Percentiles rank a stretch among this genome's conserved stretches.
Evolutionary conservation across 345 rosid species (phyloP).

Genomic region (Ceriops decandra): DNA sequence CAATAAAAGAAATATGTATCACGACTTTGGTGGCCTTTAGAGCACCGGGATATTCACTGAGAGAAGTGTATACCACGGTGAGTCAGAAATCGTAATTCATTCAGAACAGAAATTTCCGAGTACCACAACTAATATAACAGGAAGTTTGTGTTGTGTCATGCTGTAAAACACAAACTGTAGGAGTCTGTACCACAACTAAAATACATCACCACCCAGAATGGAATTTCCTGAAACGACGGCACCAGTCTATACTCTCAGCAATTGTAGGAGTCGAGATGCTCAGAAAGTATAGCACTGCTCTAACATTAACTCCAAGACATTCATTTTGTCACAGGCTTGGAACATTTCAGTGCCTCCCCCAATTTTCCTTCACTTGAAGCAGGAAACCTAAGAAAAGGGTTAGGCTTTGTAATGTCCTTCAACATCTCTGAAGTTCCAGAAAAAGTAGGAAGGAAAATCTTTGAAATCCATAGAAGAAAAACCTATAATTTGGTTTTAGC

Average conservation of each 20-base stretch:
- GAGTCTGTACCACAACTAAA: too few relatives aligned
- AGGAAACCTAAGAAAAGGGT: background rate
- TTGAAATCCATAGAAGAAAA: constrained; percentile 67
- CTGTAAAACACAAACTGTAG: background rate
- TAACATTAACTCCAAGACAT: background rate
- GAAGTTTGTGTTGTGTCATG: background rate
- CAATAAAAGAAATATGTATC: too few relatives aligned
- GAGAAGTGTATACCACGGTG: too few relatives aligned
- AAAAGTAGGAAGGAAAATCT: constrained; percentile 53
- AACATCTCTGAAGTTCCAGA: background rate
- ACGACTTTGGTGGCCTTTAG: too few relatives aligned
- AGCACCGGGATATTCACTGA: too few relatives aligned
- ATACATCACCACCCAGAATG: background rate
- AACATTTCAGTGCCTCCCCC: background rate
- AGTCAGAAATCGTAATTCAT: too few relatives aligned
- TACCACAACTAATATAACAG: too few relatives aligned
- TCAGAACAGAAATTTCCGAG: too few relatives aligned
- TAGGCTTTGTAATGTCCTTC: background rate
- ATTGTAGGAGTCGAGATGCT: background rate
- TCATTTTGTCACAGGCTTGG: background rate
- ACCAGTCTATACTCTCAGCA: background rate
- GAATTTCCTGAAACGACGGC: background rate
- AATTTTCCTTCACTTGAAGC: background rate
- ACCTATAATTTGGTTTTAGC: constrained; percentile 22
- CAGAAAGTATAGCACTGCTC: background rate